A percentile compares a stretch with the other conserved stretches of the same genome.
These are phyloP conservation scores for Hemisphaericaspora lyxosophila DNA, from an alignment of 1,139 yeast genomes.

Conservation along the genomic window DNA sequence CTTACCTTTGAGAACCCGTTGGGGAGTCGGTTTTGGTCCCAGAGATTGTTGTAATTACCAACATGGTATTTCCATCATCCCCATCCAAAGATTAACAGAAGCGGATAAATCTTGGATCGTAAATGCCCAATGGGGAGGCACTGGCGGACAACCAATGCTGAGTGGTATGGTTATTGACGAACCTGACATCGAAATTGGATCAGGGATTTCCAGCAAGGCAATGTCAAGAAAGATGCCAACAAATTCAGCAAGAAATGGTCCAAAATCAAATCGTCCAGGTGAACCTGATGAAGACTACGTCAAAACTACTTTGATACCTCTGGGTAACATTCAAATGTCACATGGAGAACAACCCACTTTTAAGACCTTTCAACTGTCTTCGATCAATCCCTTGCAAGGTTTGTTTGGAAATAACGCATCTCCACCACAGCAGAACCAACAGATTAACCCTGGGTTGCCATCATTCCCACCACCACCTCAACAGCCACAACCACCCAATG, in stretches of 20 bases:
- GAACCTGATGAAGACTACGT: slow-evolving; percentile 52
- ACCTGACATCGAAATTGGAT: slow-evolving; percentile 95
- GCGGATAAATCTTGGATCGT: slow-evolving; percentile 91
- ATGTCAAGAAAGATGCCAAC: slow-evolving; percentile 87
- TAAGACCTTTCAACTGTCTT: slow-evolving; percentile 33
- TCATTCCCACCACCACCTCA: too few relatives aligned
- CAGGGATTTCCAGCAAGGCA: slow-evolving; percentile 91
- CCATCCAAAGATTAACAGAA: slow-evolving; percentile 83
- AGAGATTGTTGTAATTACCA: slow-evolving; percentile 97
- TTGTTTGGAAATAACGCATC: slow-evolving; percentile 36
- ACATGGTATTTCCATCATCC: slow-evolving; percentile 84
- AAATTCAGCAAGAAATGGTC: slow-evolving; percentile 82
- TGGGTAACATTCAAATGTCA: slow-evolving; percentile 19
- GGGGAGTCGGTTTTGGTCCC: slow-evolving; percentile 99
- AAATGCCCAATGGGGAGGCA: slow-evolving; percentile 95
- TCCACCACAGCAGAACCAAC: slow-evolving; percentile 16
- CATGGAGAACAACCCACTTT: slow-evolving; percentile 39
- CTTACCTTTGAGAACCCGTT: slow-evolving; percentile 74
- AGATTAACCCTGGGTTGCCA: too few relatives aligned
- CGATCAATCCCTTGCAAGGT: slow-evolving; percentile 54
- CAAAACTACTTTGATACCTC: slow-evolving; percentile 35
- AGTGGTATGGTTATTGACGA: slow-evolving; percentile 89
- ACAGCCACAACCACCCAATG: slow-evolving; percentile 1
- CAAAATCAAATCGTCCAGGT: slow-evolving; percentile 72
- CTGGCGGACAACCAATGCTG: slow-evolving; percentile 83